Evolutionary conservation across 2,329 filamentous ascomycete genomes (phyloP), one percentile per base, ranked within the genome.

Genomic region (Chaetomium globosum): DNA sequence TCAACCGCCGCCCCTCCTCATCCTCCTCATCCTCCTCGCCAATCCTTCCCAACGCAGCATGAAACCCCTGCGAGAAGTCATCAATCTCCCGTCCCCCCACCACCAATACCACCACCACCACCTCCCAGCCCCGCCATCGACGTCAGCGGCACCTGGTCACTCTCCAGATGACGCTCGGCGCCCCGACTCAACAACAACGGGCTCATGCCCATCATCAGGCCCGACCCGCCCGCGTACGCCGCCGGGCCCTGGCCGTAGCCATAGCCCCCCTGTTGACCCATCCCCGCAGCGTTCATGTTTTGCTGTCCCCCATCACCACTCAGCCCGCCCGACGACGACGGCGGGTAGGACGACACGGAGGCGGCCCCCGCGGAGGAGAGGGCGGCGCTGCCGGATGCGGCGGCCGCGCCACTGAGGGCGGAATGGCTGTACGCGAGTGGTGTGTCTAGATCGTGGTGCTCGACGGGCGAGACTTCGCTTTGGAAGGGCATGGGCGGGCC

Each of bases 31-130:
- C 79, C 67, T 78, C 77, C 54, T 81, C 79, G 10, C 75, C 74
- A 5, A 75, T 76, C 3, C 74, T 70, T 48, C 73, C 75, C 36
- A 84, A 74, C 2, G 76, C 79, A 1, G 80, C 75, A 64, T 77
- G 75, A 65, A 78, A 80, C 60, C 78, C 77, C 6, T 78, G 76
- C 7, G 77, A 76, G 64, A 82, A 82, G 28, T 83, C 81, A 26
- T 82, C 80, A 33, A 80, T 74, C 64, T 80, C 79, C 7, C 79
- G 75, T n/a, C 19, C 53, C 23, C 53, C 48, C 48, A 7, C 19
- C 12, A 12, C 48, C 48, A 23, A n/a, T 4, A 43, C 36, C 39
- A 19, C 16, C 16, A n/a, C 49, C 48, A 51, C 23, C n/a, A 26
- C n/a, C 48, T 8, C 48, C 48, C 48, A 12, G 4, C 19, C 48